A percentile compares a stretch with the other conserved stretches of the same genome.
These are phyloP conservation scores for Xerocomellus chrysenteron DNA, from an alignment of 768 basidiomycete species.

Conservation along the genomic window DNA sequence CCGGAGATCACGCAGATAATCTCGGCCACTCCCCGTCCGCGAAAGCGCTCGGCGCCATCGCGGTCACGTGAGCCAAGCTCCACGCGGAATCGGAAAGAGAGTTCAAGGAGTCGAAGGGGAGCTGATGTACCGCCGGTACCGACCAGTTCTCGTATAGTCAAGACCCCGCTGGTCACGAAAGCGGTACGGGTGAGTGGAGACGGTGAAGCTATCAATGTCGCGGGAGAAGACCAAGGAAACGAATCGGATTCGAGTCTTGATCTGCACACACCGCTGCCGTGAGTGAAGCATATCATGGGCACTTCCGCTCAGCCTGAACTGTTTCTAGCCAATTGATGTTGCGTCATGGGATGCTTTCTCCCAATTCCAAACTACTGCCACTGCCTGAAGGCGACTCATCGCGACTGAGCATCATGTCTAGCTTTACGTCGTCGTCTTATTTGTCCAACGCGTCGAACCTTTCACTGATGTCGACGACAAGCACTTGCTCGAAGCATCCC, in stretches of 20 bases:
- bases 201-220: neutral
- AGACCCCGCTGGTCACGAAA: neutral
- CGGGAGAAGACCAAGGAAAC: conserved; percentile 33
- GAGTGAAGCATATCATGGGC: conserved; percentile 31
- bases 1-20: conserved; percentile 44
- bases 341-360: conserved; percentile 63
- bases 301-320: neutral
- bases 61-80: conserved; percentile 25
- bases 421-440: conserved; percentile 24
- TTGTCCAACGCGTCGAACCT: conserved; percentile 26
- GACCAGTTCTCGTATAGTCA: conserved; percentile 3
- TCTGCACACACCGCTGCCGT: conserved; percentile 69
- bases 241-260: conserved; percentile 68
- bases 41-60: conserved; percentile 23
- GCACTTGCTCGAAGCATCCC: conserved; percentile 27
- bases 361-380: conserved; percentile 60
- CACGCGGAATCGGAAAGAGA: conserved; percentile 17
- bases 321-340: conserved; percentile 59
- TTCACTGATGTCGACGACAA: conserved; percentile 24
- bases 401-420: conserved; percentile 29
- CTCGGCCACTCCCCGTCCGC: conserved; percentile 38
- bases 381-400: conserved; percentile 7
- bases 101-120: conserved; percentile 4
- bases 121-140: conserved; percentile 14
- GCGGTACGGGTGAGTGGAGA: neutral